Percentiles rank a stretch among this genome's conserved stretches.
Conservation (phyloP, 192 early-diverging fungal species). For the Entomortierella lignicola region DNA sequence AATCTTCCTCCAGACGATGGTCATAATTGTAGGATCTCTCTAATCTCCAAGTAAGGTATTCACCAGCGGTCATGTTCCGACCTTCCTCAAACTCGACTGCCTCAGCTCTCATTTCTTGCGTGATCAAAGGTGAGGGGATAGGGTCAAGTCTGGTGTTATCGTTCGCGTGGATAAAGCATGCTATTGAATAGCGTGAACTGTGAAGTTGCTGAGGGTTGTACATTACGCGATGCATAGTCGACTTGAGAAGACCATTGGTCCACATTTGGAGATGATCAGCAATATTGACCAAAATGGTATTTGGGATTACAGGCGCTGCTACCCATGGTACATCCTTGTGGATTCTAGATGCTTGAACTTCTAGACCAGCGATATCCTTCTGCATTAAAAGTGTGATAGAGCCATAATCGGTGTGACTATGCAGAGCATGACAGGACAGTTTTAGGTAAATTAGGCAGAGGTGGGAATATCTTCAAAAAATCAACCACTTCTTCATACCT, state of each 20-base stretch:
- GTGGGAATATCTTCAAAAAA: not conserved
- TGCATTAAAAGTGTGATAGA: conserved; percentile 76
- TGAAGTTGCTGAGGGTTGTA: conserved; percentile 62
- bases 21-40: conserved; percentile 45
- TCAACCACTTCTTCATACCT: no score
- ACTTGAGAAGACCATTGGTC: conserved; percentile 70
- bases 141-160: conserved; percentile 57
- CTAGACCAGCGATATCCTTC: conserved; percentile 69
- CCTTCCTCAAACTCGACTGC: conserved; percentile 51
- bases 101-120: conserved; percentile 28
- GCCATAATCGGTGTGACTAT: conserved; percentile 77
- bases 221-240: conserved; percentile 71
- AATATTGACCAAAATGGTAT: conserved; percentile 69
- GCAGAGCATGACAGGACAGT: not conserved
- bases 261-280: conserved; percentile 73
- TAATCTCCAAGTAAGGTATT: conserved; percentile 60
- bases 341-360: conserved; percentile 57
- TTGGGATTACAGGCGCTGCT: conserved; percentile 66
- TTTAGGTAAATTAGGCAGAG: no score
- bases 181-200: conserved; percentile 69
- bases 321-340: conserved; percentile 63
- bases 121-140: conserved; percentile 56
- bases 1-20: not conserved
- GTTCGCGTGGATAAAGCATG: conserved; percentile 71
- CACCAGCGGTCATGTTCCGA: conserved; percentile 61